Evolutionary conservation across 208 protist genomes (phyloP).

Genomic region (Leishmania turanica): DNA sequence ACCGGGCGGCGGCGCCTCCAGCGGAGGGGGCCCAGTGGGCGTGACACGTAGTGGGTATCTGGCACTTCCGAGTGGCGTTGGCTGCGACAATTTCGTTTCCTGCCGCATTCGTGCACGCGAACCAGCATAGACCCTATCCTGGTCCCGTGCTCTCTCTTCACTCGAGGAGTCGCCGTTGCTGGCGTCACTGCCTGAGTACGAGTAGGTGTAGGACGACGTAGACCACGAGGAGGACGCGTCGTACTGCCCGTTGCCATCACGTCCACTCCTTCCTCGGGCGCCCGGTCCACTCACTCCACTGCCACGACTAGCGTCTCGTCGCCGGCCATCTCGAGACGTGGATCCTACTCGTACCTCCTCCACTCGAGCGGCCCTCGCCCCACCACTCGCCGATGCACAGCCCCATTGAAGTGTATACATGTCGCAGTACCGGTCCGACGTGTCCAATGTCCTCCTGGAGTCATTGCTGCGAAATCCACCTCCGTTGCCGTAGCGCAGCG

Average conservation of each 20-base stretch:
- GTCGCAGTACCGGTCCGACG: not conserved
- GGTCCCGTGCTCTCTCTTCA: not conserved
- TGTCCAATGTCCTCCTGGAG: not conserved
- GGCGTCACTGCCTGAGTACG: conserved; percentile 18
- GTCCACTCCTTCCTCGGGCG: not conserved
- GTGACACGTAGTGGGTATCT: not conserved
- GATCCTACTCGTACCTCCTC: not conserved
- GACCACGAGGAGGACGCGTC: conserved; percentile 6
- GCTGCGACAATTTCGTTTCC: not conserved
- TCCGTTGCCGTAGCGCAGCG: conserved; percentile 16
- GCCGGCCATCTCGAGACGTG: not conserved
- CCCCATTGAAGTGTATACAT: not conserved
- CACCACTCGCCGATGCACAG: not conserved
- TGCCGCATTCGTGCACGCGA: not conserved
- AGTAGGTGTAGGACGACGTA: conserved; percentile 31
- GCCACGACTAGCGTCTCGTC: not conserved
- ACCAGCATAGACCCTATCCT: not conserved
- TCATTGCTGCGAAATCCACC: not conserved
- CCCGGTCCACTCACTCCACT: not conserved
- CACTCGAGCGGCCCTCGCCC: not conserved
- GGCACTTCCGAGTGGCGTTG: not conserved
- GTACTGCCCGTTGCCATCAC: not conserved
- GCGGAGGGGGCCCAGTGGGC: not conserved
- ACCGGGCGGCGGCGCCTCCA: not conserved
- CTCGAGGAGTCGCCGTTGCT: not conserved